Evolutionary conservation across 139 green algal genomes (phyloP), one percentile per base, ranked within the genome.

Genomic region (Eudorina sp.): DNA sequence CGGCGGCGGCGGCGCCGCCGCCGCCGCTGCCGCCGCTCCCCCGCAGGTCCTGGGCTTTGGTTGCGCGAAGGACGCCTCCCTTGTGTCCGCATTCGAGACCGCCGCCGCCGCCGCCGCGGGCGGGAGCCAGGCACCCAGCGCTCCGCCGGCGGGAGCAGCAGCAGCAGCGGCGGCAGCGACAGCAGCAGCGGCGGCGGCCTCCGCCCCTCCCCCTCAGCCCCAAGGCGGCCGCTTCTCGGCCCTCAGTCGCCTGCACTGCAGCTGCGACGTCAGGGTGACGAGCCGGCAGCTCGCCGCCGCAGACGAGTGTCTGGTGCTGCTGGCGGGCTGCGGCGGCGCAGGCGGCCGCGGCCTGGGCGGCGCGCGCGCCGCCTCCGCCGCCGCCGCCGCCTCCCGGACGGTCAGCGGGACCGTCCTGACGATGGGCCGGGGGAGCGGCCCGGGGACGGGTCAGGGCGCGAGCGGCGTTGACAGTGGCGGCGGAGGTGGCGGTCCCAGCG

Each of bases 221-320:
- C n/a, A n/a, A 34, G 41, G 41, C 41, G 31, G 55, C 25, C 53
- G 76, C 38, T 84, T 84, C 53, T 34, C 76, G 0, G 21, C 53
- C 1, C 4, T 45, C 38, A n/a, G 53, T 19, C 51, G 76, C 6
- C 53, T 85, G 25, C 55, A 85, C 40, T 85, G 81, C 81, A 34
- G 64, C 62, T 78, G 81, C 25, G 81, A 87, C 19, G 45, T 78
- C 29, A 45, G 31, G 13, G 62, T 78, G 40, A 40, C 46, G 0
- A 41, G 45, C 3, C 81, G 81, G 2, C 45, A 31, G n/a, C 81
- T 87, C 31, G 64, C 25, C 0, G 29, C 81, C 0, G 66, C 31
- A 3, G 81, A 87, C 31, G 81, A 87, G 21, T 78, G 62, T 31
- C 45, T 87, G 31, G 41, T 87, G 31, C 46, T 87, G 43, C 45